Percentiles rank a stretch among this genome's conserved stretches.
Conservation (phyloP, 441 rosid species). For the Gossypium davidsonii region DNA sequence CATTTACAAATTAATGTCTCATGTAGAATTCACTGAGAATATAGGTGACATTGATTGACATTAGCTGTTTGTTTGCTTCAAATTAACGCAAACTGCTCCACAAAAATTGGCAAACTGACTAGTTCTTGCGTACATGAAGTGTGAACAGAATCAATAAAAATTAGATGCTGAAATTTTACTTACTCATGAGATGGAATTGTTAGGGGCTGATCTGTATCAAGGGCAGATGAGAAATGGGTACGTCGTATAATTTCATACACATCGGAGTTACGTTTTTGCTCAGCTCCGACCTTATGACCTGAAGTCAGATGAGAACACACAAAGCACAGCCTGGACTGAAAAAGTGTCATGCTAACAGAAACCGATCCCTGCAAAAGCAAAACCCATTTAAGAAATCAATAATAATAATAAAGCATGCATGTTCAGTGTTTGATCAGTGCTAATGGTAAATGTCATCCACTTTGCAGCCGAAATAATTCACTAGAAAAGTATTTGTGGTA, state of each 20-base stretch:
- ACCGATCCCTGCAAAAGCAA: slow-evolving; percentile 82
- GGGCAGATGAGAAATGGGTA: slow-evolving; percentile 66
- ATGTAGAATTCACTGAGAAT: not conserved
- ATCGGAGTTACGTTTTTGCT: slow-evolving; percentile 82
- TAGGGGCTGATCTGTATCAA: slow-evolving; percentile 67
- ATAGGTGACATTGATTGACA: no score
- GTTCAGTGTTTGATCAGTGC: no score
- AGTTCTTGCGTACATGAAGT: not conserved
- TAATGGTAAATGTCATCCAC: no score
- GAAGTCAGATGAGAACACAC: slow-evolving; percentile 98
- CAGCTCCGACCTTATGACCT: slow-evolving; percentile 90
- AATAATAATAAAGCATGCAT: not conserved
- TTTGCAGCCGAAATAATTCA: not conserved
- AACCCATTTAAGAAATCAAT: slow-evolving; percentile 1
- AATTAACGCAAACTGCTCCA: not conserved
- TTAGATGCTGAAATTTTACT: slow-evolving; percentile 20
- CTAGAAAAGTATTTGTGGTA: not conserved
- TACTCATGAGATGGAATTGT: slow-evolving; percentile 92
- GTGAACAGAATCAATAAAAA: not conserved
- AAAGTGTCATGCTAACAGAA: slow-evolving; percentile 88
- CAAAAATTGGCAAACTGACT: not conserved
- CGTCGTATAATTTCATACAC: slow-evolving; percentile 76
- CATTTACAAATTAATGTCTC: slow-evolving; percentile 4
- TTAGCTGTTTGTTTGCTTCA: not conserved
- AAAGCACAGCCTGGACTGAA: slow-evolving; percentile 89